These are phyloP conservation scores for Furcasterigmium furcatum DNA, from an alignment of 2,329 filamentous ascomycete genomes.

Conservation along the genomic window DNA sequence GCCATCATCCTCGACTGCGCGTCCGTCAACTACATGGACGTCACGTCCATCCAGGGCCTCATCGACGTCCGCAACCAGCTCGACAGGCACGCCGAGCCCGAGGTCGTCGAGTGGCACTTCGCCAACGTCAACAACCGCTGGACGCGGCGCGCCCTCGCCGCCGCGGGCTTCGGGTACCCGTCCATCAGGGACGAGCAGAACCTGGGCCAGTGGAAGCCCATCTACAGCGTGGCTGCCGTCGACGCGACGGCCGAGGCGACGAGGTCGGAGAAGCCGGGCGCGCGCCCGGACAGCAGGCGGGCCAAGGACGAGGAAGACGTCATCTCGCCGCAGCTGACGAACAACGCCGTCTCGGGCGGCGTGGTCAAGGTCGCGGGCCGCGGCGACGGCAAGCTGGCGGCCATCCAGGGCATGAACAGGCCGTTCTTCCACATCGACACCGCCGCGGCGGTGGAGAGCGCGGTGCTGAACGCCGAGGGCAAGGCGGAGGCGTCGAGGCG, in stretches of 20 bases:
- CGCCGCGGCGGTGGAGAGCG: slow-evolving; percentile 43
- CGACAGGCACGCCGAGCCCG: slow-evolving; percentile 47
- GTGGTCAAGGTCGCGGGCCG: slow-evolving; percentile 12
- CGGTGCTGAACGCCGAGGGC: slow-evolving; percentile 28
- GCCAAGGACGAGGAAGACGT: slow-evolving; percentile 12
- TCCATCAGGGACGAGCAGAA: slow-evolving; percentile 19
- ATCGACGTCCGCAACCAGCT: slow-evolving; percentile 53
- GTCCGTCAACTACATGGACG: slow-evolving; percentile 53
- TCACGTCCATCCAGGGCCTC: slow-evolving; percentile 54
- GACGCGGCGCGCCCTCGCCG: slow-evolving; percentile 53
- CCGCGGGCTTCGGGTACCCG: slow-evolving; percentile 52
- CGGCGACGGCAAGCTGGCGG: slow-evolving; percentile 21
- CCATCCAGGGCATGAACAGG: slow-evolving; percentile 43
- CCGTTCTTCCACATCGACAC: slow-evolving; percentile 52
- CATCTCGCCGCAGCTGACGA: slow-evolving; percentile 6
- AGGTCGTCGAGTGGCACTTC: slow-evolving; percentile 49
- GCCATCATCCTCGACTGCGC: slow-evolving; percentile 57
- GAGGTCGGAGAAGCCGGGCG: slow-evolving; percentile 5
- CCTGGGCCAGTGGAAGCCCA: slow-evolving; percentile 24
- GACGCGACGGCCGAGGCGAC: slow-evolving; percentile 7
- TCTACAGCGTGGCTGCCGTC: slow-evolving; percentile 27
- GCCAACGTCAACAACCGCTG: slow-evolving; percentile 52
- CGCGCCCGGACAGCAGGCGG: neutral
- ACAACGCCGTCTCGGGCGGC: slow-evolving; percentile 5
- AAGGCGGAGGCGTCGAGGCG: slow-evolving; percentile 6